These are phyloP conservation scores for Yamadazyma aaseri DNA, from an alignment of 1,139 yeast genomes.

Conservation along the genomic window DNA sequence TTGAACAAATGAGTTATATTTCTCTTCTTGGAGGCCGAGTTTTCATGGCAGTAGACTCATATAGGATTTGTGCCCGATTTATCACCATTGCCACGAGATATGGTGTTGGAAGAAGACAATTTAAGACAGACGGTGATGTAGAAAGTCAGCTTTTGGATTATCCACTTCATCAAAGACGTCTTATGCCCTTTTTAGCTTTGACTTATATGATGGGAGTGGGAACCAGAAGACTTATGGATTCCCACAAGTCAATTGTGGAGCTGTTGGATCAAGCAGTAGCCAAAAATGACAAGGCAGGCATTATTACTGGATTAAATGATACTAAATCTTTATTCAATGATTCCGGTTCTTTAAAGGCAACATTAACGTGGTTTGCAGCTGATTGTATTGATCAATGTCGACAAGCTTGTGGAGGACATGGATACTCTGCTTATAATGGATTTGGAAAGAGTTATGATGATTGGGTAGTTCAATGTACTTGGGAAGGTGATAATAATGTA, in stretches of 20 bases:
- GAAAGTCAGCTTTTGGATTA: constrained; percentile 46
- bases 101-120: constrained; percentile 48
- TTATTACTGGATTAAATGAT: constrained; percentile 32
- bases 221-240: constrained; percentile 35
- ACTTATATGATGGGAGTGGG: constrained; percentile 43
- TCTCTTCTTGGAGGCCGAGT: constrained; percentile 49
- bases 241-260: constrained; percentile 28
- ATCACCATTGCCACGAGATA: constrained; percentile 45
- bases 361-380: constrained; percentile 48
- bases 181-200: constrained; percentile 45
- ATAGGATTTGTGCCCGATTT: constrained; percentile 41
- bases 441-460: constrained; percentile 48
- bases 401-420: constrained; percentile 54
- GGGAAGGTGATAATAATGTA: constrained; percentile 53
- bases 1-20: constrained; percentile 48
- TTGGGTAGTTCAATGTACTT: constrained; percentile 52
- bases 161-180: constrained; percentile 48
- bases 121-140: constrained; percentile 26
- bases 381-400: constrained; percentile 46
- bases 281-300: constrained; percentile 28
- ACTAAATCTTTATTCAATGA: constrained; percentile 45
- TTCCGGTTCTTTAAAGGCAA: constrained; percentile 46
- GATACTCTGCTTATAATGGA: constrained; percentile 46
- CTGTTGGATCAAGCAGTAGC: constrained; percentile 39
- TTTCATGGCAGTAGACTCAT: constrained; percentile 44